Conservation (phyloP, 2,329 filamentous ascomycete species). For the Claviceps fusiformis region DNA sequence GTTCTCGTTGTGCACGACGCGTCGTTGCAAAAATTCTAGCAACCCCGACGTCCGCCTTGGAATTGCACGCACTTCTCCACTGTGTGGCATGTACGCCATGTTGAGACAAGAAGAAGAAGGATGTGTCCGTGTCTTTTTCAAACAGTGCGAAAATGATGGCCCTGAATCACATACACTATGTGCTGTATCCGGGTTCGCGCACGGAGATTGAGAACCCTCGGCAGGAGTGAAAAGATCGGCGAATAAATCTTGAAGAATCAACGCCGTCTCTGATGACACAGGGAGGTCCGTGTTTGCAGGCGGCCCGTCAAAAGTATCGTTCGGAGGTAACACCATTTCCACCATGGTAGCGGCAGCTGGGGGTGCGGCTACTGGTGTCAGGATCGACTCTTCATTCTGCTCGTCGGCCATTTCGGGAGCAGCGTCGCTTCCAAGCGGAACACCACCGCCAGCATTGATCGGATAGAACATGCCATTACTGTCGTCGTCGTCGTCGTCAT, state of each 20-base stretch:
- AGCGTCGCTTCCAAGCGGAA: neutral
- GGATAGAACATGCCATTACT: neutral
- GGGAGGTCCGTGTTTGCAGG: neutral
- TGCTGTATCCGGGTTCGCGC: neutral
- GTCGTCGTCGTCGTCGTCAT: neutral
- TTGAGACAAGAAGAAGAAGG: slow-evolving; percentile 8
- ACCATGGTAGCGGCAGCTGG: neutral
- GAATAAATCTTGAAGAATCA: neutral
- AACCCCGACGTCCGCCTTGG: slow-evolving; percentile 8
- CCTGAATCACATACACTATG: neutral
- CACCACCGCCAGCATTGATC: neutral
- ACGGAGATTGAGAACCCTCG: neutral
- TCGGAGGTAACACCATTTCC: neutral
- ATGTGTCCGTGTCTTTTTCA: neutral
- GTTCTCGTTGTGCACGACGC: slow-evolving; percentile 8
- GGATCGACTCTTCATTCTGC: neutral
- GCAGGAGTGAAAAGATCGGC: neutral
- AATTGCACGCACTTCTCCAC: slow-evolving; percentile 11
- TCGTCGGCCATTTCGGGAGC: neutral
- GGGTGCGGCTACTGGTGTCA: neutral
- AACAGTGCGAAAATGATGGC: neutral
- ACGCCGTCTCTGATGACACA: neutral
- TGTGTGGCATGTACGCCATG: slow-evolving; percentile 25
- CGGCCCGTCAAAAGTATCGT: neutral
- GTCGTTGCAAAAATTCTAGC: slow-evolving; percentile 11